Percentiles rank a stretch among this genome's conserved stretches.
These are phyloP conservation scores for Cicer yamashitae DNA, from an alignment of 306 rosid genomes.

Conservation along the genomic window DNA sequence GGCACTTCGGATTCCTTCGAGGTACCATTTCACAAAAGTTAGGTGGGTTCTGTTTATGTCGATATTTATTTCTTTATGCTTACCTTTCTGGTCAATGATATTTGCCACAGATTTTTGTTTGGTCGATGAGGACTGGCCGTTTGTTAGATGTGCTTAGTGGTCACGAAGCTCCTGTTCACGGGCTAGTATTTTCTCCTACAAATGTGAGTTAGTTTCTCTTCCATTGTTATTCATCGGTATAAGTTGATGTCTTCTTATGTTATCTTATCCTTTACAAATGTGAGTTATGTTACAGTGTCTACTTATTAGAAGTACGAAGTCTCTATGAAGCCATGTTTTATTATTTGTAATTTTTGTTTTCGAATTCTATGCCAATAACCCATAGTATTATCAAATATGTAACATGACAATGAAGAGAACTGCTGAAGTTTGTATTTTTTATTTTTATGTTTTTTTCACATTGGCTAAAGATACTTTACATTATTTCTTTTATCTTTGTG, in stretches of 20 bases:
- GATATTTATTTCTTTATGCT: background rate
- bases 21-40: slow-evolving; percentile 54
- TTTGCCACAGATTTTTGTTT: slow-evolving; percentile 76
- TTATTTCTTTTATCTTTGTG: slow-evolving; percentile 35
- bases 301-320: slow-evolving; percentile 8
- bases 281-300: slow-evolving; percentile 15
- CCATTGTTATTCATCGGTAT: background rate
- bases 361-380: background rate
- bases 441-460: slow-evolving; percentile 30
- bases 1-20: slow-evolving; percentile 94
- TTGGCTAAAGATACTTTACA: slow-evolving; percentile 14
- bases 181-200: slow-evolving; percentile 86
- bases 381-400: slow-evolving; percentile 11
- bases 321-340: slow-evolving; percentile 18
- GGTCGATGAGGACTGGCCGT: slow-evolving; percentile 93
- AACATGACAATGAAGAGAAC: slow-evolving; percentile 6
- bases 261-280: slow-evolving; percentile 25
- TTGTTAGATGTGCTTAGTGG: slow-evolving; percentile 87
- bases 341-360: slow-evolving; percentile 27
- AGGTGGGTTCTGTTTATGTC: slow-evolving; percentile 22
- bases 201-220: slow-evolving; percentile 65
- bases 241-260: slow-evolving; percentile 29
- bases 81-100: slow-evolving; percentile 33
- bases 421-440: slow-evolving; percentile 34
- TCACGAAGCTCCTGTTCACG: slow-evolving; percentile 98